Percentiles rank a stretch among this genome's conserved stretches.
phyloP scores from a whole-genome alignment of 2,329 filamentous ascomycete species.

The Furcasterigmium sp. region DNA sequence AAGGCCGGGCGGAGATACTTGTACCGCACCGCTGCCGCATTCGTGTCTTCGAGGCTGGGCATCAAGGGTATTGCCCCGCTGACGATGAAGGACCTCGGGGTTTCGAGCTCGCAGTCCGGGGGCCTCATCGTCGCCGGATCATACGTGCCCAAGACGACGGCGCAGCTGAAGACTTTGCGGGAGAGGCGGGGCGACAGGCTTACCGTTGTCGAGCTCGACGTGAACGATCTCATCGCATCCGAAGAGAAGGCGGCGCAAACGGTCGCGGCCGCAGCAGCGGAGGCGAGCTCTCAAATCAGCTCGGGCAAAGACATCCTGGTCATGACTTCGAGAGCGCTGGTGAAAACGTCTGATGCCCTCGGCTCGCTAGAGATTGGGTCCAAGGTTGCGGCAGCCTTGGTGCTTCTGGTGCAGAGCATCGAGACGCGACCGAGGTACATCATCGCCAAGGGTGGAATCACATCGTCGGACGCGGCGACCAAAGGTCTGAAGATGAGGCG shows the following conservation, averaged over 20 bases:
- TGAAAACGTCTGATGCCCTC: conserved; percentile 36
- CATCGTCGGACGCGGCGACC: conserved; percentile 52
- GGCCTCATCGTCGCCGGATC: conserved; percentile 51
- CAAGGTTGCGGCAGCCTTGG: conserved; percentile 43
- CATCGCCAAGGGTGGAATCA: conserved; percentile 57
- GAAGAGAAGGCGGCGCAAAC: conserved; percentile 4
- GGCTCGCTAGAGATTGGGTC: conserved; percentile 50
- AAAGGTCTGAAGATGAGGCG: conserved; percentile 49
- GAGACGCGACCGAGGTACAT: conserved; percentile 47
- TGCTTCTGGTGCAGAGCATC: conserved; percentile 40
- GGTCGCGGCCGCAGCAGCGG: conserved; percentile 6
- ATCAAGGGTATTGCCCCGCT: conserved; percentile 47
- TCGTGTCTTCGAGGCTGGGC: conserved; percentile 42
- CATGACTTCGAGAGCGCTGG: conserved; percentile 52
- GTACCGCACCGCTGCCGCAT: conserved; percentile 34
- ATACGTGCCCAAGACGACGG: conserved; percentile 55
- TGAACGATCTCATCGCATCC: conserved; percentile 8
- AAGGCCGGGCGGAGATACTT: conserved; percentile 26
- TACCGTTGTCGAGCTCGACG: conserved; percentile 12
- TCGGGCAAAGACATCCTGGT: conserved; percentile 47
- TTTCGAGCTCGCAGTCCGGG: conserved; percentile 26
- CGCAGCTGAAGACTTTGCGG: conserved; percentile 16
- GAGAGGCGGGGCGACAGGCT: conserved; percentile 12
- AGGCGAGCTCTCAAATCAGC: conserved; percentile 22
- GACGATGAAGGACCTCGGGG: conserved; percentile 34